phyloP scores from a whole-genome alignment of 2,329 filamentous ascomycete genomes.

The Alternaria gaisen region DNA sequence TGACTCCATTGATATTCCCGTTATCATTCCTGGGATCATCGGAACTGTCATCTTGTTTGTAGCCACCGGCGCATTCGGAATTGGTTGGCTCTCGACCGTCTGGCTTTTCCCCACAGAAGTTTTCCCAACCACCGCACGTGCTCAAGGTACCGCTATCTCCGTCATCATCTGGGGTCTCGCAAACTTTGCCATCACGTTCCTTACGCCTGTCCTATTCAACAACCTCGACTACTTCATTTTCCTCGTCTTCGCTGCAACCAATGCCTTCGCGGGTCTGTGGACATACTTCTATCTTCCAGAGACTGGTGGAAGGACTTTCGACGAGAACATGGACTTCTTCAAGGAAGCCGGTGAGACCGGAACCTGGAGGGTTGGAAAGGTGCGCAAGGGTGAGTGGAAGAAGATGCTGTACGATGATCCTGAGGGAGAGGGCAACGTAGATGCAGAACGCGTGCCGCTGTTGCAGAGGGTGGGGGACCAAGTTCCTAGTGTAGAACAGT shows the following conservation, averaged over 20 bases:
- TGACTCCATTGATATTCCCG: conserved; percentile 48
- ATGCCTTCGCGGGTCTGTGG: conserved; percentile 63
- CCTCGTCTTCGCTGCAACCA: conserved; percentile 64
- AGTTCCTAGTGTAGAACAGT: conserved; percentile 40
- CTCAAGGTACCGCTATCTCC: conserved; percentile 63
- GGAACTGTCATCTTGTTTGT: conserved; percentile 64
- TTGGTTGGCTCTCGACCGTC: conserved; percentile 67
- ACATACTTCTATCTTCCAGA: conserved; percentile 64
- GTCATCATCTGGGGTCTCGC: conserved; percentile 66
- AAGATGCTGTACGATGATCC: conserved; percentile 55
- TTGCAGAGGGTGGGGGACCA: conserved; percentile 57
- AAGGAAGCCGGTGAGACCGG: conserved; percentile 60
- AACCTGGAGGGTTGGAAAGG: conserved; percentile 63
- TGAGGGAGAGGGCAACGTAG: conserved; percentile 45
- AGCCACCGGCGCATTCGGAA: conserved; percentile 68
- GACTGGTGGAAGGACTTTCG: conserved; percentile 66
- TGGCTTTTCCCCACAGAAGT: conserved; percentile 70
- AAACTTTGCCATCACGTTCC: conserved; percentile 66
- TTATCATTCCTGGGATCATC: conserved; percentile 58
- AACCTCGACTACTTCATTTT: conserved; percentile 68
- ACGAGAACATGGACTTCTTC: conserved; percentile 69
- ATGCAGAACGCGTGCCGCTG: conserved; percentile 58
- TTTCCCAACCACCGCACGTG: conserved; percentile 63
- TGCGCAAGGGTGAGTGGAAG: conserved; percentile 62
- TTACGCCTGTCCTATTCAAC: conserved; percentile 68